Evolutionary conservation across 2,329 filamentous ascomycete species (phyloP).

Genomic region (Karstenula rhodostoma): DNA sequence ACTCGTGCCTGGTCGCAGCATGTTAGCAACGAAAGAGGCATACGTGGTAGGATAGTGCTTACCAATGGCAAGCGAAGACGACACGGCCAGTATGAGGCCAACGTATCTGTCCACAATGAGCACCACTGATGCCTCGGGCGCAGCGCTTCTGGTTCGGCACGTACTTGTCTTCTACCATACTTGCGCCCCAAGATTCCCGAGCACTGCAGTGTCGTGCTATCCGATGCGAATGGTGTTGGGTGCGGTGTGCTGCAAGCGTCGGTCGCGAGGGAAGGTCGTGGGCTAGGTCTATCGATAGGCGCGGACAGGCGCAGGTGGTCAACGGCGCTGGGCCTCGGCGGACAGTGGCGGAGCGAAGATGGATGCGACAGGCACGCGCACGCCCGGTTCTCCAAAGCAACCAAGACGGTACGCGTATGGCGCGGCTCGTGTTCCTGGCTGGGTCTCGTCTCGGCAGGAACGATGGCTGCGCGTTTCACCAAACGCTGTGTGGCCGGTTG

Average conservation of each 20-base stretch:
- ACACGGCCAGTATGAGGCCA: constrained; percentile 51
- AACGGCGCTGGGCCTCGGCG: constrained; percentile 7
- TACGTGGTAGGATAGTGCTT: constrained; percentile 16
- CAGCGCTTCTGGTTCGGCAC: constrained; percentile 23
- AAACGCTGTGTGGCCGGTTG: constrained; percentile 33
- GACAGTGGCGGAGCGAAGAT: constrained; percentile 2
- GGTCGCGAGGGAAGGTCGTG: constrained; percentile 3
- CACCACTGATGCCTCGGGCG: constrained; percentile 4
- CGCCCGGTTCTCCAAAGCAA: constrained; percentile 8
- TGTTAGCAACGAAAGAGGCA: constrained; percentile 22
- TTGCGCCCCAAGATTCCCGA: constrained; percentile 24
- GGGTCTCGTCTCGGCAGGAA: constrained; percentile 6
- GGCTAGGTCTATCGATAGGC: constrained; percentile 24
- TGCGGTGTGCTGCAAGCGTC: constrained; percentile 4
- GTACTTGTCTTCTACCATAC: constrained; percentile 53
- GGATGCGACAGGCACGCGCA: constrained; percentile 16
- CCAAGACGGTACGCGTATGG: constrained; percentile 5
- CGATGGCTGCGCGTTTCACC: constrained; percentile 43
- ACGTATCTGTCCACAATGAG: constrained; percentile 50
- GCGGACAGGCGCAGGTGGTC: constrained; percentile 2
- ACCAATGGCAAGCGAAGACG: constrained; percentile 52
- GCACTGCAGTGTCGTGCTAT: constrained; percentile 7
- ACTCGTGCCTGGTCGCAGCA: constrained; percentile 73
- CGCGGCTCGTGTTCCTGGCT: constrained; percentile 9
- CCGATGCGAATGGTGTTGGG: constrained; percentile 11